Evolutionary conservation across 768 basidiomycete species (phyloP), one percentile per base, ranked within the genome.

Genomic region (Scleroderma bovista): DNA sequence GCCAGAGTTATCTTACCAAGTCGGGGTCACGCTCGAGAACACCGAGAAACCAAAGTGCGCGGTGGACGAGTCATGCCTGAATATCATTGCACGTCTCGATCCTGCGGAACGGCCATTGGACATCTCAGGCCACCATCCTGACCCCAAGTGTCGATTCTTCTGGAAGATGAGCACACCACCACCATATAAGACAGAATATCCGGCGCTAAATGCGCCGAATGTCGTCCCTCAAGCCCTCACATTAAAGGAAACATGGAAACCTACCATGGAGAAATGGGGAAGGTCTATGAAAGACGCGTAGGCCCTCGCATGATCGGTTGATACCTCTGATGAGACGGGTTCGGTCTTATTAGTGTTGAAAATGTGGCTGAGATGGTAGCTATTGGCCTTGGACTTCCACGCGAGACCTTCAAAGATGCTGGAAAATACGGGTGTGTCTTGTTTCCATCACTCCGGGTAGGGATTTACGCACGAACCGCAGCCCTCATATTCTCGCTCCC

Each of bases 81-180:
- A 74, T 36, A 75, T 97, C 51, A 97, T 97, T 56, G 78, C 79
- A 45, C 72, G 72, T 3, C 74, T 98, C 20, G 88, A 88, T 34
- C 83, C 84, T 3, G 67, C 76, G 0, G 90, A 98, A 60, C 70
- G 94, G 26, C 94, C 94, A 7, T 67, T 98, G 45, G 94, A 98
- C 65, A 83, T 89, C 50, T 73, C 75, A 23, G 85, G 75, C 6
- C 86, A 90, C 54, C 75, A 79, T 7, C 89, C 92, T 1, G 94
- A 98, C 66, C 94, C 94, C 0, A 98, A 98, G 67, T 95, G 91
- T 64, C 78, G 94, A 54, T 96, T 92, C 73, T 93, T 93, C 70
- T 92, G 87, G 84, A 86, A 76, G 60, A 90, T 92, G 88, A 74
- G 75, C 53, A 76, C 80, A 50, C 69, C 68, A 13, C 87, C 88